phyloP scores from a whole-genome alignment of 306 rosid species.

The Spatholobus suberectus region DNA sequence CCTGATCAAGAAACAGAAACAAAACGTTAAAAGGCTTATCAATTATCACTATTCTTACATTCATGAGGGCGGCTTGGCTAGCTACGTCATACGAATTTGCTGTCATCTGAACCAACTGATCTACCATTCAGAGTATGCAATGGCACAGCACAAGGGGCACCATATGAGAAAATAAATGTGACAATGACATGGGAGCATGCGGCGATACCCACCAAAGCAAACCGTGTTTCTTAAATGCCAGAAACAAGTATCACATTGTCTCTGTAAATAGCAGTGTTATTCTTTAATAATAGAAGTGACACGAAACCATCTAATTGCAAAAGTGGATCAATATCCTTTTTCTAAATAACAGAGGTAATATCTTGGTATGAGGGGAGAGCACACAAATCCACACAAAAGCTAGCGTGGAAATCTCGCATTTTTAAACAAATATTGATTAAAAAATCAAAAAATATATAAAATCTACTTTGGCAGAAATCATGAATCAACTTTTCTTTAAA shows the following conservation, averaged over 20 bases:
- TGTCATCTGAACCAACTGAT: conserved; percentile 23
- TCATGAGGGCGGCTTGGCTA: neutral
- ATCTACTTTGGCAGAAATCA: too few species aligned
- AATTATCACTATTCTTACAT: neutral
- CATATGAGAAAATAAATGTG: neutral
- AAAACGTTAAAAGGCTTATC: neutral
- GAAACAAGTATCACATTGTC: neutral
- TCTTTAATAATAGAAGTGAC: neutral
- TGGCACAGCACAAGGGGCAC: neutral
- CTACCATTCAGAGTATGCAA: conserved; percentile 20
- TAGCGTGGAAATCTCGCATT: too few species aligned
- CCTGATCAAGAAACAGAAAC: neutral
- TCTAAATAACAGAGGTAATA: too few species aligned
- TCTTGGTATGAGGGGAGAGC: too few species aligned
- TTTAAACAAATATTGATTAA: too few species aligned
- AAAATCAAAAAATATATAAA: too few species aligned
- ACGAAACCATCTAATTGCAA: neutral
- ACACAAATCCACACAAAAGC: too few species aligned
- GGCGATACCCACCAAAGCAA: neutral
- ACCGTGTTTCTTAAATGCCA: neutral
- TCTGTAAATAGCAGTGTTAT: neutral
- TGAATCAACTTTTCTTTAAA: too few species aligned
- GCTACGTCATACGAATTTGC: neutral
- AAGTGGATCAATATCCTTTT: neutral
- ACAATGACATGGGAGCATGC: conserved; percentile 19